These are phyloP conservation scores for Metarhizium rileyi DNA, from an alignment of 2,329 filamentous ascomycete species.

Conservation along the genomic window DNA sequence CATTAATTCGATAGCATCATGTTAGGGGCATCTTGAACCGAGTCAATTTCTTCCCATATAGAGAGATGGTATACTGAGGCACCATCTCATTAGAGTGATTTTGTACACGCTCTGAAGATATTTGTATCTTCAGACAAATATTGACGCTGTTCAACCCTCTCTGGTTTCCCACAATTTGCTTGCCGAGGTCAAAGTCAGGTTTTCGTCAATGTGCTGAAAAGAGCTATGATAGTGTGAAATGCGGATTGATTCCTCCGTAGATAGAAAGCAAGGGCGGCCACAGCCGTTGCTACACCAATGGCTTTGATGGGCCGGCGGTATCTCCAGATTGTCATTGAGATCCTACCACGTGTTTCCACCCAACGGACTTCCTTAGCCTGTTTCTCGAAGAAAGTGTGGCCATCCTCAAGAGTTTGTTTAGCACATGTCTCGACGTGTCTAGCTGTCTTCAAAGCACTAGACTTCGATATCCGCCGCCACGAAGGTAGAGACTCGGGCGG, in stretches of 20 bases:
- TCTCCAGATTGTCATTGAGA: conserved; percentile 38
- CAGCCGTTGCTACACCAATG: conserved; percentile 53
- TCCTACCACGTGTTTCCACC: conserved; percentile 37
- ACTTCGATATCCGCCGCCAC: conserved; percentile 63
- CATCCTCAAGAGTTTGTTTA: conserved; percentile 54
- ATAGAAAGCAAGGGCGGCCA: conserved; percentile 61
- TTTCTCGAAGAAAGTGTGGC: conserved; percentile 54
- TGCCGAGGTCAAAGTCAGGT: not conserved
- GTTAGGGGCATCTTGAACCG: not conserved
- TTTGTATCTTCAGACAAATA: not conserved
- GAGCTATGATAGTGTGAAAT: conserved; percentile 17
- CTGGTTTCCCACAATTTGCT: not conserved
- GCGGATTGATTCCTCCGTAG: conserved; percentile 39
- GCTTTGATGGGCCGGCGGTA: conserved; percentile 57
- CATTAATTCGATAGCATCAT: not conserved
- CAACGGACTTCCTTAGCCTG: conserved; percentile 66
- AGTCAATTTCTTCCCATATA: not conserved
- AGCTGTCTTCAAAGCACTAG: conserved; percentile 81
- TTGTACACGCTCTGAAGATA: not conserved
- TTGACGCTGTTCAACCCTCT: not conserved
- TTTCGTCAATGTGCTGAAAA: conserved; percentile 13
- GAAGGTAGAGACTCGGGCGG: conserved; percentile 64
- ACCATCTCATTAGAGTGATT: not conserved
- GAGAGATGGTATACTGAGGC: not conserved
- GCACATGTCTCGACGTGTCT: conserved; percentile 39